Percentiles rank a stretch among this genome's conserved stretches.
Evolutionary conservation across 2,329 filamentous ascomycete genomes (phyloP).

Genomic region (Epichloe baconii): DNA sequence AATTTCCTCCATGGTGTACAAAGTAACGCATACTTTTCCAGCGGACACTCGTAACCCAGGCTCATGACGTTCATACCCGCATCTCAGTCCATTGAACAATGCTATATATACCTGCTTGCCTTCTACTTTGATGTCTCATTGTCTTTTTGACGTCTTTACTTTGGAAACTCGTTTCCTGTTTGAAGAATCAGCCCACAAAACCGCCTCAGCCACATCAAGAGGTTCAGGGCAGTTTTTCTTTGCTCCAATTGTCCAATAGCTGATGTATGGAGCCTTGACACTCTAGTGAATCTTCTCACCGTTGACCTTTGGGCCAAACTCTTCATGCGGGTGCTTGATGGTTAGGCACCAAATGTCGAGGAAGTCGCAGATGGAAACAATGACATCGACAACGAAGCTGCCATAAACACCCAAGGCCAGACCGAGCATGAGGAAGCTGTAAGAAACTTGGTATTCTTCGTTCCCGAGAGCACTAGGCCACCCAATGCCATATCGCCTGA

Average conservation of each 20-base stretch:
- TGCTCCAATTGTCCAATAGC: neutral
- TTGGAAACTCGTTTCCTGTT: neutral
- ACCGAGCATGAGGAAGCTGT: constrained; percentile 80
- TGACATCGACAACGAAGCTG: constrained; percentile 93
- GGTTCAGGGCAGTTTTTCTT: neutral
- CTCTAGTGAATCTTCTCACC: constrained; percentile 27
- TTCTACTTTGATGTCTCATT: neutral
- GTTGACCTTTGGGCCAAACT: constrained; percentile 20
- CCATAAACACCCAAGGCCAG: constrained; percentile 83
- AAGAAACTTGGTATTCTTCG: constrained; percentile 78
- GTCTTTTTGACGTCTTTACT: neutral
- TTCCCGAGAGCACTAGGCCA: constrained; percentile 67
- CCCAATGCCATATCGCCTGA: constrained; percentile 46
- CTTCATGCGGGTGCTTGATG: constrained; percentile 69
- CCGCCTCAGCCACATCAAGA: neutral
- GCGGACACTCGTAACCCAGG: neutral
- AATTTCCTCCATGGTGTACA: neutral
- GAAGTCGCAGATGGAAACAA: constrained; percentile 95
- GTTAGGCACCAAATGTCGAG: constrained; percentile 97
- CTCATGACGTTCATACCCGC: neutral
- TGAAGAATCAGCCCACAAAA: neutral
- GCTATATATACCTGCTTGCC: neutral
- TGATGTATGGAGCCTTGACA: neutral
- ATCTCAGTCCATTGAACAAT: neutral
- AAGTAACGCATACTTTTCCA: neutral